Evolutionary conservation across 345 rosid genomes (phyloP).

Genomic region (Eucalyptus cloeziana): DNA sequence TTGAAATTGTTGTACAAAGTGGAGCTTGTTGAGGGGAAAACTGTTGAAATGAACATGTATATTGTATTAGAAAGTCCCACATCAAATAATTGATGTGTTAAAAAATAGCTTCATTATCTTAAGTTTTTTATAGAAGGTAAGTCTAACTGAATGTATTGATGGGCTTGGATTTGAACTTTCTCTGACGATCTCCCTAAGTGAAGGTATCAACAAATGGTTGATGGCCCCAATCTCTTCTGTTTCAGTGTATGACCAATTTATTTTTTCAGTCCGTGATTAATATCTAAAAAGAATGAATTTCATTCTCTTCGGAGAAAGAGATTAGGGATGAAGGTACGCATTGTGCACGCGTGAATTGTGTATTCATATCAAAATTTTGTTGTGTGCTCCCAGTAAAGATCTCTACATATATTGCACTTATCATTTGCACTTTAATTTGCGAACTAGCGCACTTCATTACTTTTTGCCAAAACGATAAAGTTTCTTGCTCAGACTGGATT

Average conservation of each 20-base stretch:
- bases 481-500: background rate
- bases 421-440: background rate
- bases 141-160: background rate
- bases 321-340: background rate
- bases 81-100: background rate
- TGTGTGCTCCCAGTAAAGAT: background rate
- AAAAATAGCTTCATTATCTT: background rate
- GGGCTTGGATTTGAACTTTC: background rate
- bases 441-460: background rate
- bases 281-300: background rate
- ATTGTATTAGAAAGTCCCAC: background rate
- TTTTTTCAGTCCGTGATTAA: background rate
- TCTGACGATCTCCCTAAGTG: fast-evolving
- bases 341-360: too few relatives aligned
- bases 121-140: background rate
- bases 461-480: background rate
- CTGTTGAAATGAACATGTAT: background rate
- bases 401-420: background rate
- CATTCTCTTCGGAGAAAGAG: background rate
- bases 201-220: background rate
- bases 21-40: background rate
- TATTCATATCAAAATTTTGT: too few relatives aligned
- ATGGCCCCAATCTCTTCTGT: too few relatives aligned
- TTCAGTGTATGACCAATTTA: too few relatives aligned
- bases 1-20: background rate